Percentiles rank a stretch among this genome's conserved stretches.
Conservation (phyloP, 164 flowering plant species). For the Piper betle region DNA sequence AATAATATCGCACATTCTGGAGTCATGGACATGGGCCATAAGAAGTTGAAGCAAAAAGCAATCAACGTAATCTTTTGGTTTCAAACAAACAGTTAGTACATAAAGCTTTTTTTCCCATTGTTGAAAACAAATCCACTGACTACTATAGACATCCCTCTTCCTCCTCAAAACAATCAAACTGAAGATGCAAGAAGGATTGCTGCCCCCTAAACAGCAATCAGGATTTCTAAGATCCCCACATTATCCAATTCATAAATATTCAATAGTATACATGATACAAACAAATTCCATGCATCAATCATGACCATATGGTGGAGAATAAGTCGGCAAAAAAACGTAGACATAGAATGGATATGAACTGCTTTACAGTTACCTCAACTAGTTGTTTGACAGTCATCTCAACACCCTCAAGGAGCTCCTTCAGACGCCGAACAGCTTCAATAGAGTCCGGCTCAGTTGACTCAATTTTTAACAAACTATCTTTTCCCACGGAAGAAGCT, state of each 20-base stretch:
- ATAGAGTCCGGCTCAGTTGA: constrained; percentile 28
- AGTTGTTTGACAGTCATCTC: constrained; percentile 97
- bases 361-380: constrained; percentile 34
- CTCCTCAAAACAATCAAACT: background rate
- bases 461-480: constrained; percentile 67
- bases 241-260: background rate
- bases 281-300: background rate
- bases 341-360: background rate
- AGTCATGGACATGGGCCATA: too few relatives aligned
- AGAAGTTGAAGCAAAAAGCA: too few relatives aligned
- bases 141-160: background rate
- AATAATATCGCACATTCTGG: too few relatives aligned
- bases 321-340: background rate
- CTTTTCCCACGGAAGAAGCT: constrained; percentile 81
- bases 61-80: too few relatives aligned
- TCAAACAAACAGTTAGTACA: too few relatives aligned
- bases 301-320: background rate
- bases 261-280: background rate
- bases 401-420: constrained; percentile 84
- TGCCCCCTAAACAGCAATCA: background rate
- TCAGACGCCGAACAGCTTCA: constrained; percentile 67
- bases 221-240: background rate
- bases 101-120: too few relatives aligned
- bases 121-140: too few relatives aligned
- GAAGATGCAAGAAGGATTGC: background rate